Base-by-base conservation (phyloP, 768 basidiomycete genomes). In the Termitomyces sp. region DNA sequence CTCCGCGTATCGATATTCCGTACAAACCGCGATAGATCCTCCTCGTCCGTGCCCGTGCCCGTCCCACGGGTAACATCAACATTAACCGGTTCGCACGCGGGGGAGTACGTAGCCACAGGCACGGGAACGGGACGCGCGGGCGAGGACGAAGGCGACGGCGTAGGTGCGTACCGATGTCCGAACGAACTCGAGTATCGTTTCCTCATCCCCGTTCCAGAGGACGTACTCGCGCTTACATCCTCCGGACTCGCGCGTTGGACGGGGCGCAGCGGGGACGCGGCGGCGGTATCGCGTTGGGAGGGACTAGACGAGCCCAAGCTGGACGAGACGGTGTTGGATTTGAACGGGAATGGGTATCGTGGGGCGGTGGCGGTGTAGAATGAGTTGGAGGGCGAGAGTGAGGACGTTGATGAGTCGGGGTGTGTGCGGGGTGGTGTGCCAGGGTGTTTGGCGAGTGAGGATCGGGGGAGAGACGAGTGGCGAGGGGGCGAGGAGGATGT, bases 171-270 rank as follows among this genome's bases (percentile, higher is more conserved):
- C 41, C 89, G 78, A 66, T 91, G 84, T 10, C 86, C 83, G 64
- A 92, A 92, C 56, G 84, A 88, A 60, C 86, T 89, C 42, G 86
- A 88, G 70, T 90, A 92, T 7, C 88, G 74, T 66, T 86, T 88
- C 36, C 83, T 73, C 12, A 49, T 58, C 11, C 47, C 48, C 7
- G 50, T 51, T 16, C 27, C 48, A 39, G 43, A 33, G 35, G 51
- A 43, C 13, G 40, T 22, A 36, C 56, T 54, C 3, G 42, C 32
- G 29, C 56, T 54, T 31, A 20, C 36, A 38, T 56, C 58, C 13
- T 56, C 51, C 2, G 58, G 54, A 51, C 40, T 59, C 15, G 43
- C 54, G n/a, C n/a, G n/a, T 7, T 50, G 57, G 12, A 51, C 7
- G 43, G 22, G 29, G 22, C 18, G n/a, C n/a, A 50, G 0, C 55